Percentiles rank a stretch among this genome's conserved stretches.
Conservation (phyloP, 2,329 filamentous ascomycete genomes). For the Chaetomiaceae sp. region DNA sequence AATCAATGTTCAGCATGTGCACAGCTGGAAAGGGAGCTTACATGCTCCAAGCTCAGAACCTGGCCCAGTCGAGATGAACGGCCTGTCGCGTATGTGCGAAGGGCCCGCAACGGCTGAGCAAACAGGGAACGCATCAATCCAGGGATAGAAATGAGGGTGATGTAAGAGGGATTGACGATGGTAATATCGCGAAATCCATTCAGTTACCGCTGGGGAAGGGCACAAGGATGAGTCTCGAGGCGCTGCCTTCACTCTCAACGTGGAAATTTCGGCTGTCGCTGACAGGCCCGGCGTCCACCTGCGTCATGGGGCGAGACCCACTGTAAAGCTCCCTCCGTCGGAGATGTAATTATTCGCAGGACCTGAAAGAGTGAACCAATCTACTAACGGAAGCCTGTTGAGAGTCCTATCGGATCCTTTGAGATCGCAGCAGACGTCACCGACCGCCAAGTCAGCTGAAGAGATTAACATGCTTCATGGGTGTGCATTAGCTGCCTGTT, state of each 20-base stretch:
- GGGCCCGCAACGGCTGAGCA: conserved; percentile 18
- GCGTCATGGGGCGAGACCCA: background rate
- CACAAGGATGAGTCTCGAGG: too few relatives aligned
- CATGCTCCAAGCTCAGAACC: conserved; percentile 53
- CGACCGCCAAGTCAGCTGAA: too few relatives aligned
- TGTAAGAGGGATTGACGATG: background rate
- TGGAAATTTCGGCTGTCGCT: conserved; percentile 7
- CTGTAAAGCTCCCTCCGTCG: too few relatives aligned
- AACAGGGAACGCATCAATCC: conserved; percentile 22
- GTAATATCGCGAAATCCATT: background rate
- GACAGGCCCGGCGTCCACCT: background rate
- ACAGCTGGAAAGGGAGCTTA: conserved; percentile 31
- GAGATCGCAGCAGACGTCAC: too few relatives aligned
- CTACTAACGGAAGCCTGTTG: too few relatives aligned
- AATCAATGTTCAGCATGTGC: too few relatives aligned
- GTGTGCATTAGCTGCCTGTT: too few relatives aligned
- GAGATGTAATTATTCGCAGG: too few relatives aligned
- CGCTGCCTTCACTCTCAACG: too few relatives aligned
- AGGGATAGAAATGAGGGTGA: background rate
- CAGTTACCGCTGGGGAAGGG: background rate
- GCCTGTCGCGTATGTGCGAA: conserved; percentile 35
- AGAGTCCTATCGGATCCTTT: too few relatives aligned
- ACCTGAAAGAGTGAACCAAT: too few relatives aligned
- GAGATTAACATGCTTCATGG: too few relatives aligned
- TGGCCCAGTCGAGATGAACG: conserved; percentile 35